Evolutionary conservation across 2,329 filamentous ascomycete genomes (phyloP).

Genomic region (Epichloe brachyelytri): DNA sequence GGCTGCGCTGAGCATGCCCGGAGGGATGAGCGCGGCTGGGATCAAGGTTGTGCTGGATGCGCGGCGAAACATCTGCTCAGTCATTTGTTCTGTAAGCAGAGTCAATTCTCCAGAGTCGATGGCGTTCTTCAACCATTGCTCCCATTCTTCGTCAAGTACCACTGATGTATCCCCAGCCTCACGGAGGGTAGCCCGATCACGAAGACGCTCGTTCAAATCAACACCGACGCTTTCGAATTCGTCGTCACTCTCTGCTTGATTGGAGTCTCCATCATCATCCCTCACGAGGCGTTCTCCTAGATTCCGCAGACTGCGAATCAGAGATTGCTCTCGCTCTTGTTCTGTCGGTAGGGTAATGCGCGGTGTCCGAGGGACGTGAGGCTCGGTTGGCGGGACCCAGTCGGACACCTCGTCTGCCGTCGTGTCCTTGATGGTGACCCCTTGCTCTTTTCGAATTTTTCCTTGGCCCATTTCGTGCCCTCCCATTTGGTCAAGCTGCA

Average conservation of each 20-base stretch:
- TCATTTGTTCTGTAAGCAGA: constrained; percentile 31
- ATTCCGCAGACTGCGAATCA: constrained; percentile 10
- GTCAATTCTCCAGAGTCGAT: constrained; percentile 44
- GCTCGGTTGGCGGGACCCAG: constrained; percentile 28
- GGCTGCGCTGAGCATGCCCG: constrained; percentile 40
- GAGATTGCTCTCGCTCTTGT: constrained; percentile 4
- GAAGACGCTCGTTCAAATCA: constrained; percentile 50
- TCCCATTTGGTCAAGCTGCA: constrained; percentile 66
- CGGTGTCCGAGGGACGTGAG: neutral
- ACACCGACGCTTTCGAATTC: constrained; percentile 43
- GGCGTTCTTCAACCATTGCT: constrained; percentile 61
- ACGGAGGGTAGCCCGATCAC: constrained; percentile 48
- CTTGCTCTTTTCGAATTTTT: constrained; percentile 67
- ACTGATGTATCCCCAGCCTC: constrained; percentile 46
- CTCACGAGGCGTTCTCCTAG: constrained; percentile 1
- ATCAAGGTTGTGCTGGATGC: constrained; percentile 14
- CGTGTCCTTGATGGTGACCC: constrained; percentile 56
- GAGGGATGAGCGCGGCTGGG: constrained; percentile 31
- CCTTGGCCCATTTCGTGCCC: constrained; percentile 71
- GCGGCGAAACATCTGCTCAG: constrained; percentile 20
- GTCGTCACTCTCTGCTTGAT: constrained; percentile 15
- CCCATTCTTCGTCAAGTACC: constrained; percentile 58
- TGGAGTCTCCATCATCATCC: constrained; percentile 6
- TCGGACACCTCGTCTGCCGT: constrained; percentile 54
- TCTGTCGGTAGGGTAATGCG: constrained; percentile 7